phyloP scores from a whole-genome alignment of 2,329 filamentous ascomycete genomes.

The Botryotinia globosa region DNA sequence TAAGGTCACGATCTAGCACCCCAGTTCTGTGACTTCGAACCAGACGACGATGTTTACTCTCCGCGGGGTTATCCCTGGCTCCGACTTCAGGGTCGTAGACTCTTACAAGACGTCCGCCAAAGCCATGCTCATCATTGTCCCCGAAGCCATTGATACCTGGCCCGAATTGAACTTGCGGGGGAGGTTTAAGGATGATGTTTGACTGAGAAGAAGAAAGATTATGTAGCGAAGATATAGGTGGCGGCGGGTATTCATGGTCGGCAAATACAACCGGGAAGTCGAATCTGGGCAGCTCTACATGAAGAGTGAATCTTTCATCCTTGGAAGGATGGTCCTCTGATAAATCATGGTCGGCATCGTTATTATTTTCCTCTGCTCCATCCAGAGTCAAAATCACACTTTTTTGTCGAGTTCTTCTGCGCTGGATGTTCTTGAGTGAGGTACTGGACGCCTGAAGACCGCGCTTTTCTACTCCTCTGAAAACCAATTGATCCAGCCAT shows the following conservation, averaged over 20 bases:
- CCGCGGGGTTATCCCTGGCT: slow-evolving; percentile 85
- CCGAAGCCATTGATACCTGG: slow-evolving; percentile 77
- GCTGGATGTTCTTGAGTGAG: slow-evolving; percentile 57
- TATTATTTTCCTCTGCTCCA: slow-evolving; percentile 30
- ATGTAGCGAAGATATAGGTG: slow-evolving; percentile 74
- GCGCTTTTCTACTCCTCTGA: slow-evolving; percentile 80
- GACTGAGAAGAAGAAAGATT: slow-evolving; percentile 62
- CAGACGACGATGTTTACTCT: slow-evolving; percentile 88
- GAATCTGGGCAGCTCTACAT: slow-evolving; percentile 89
- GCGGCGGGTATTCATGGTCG: slow-evolving; percentile 86
- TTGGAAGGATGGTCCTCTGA: slow-evolving; percentile 35
- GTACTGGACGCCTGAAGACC: slow-evolving; percentile 62
- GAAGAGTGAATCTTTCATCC: slow-evolving; percentile 72
- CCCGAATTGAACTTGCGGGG: slow-evolving; percentile 84
- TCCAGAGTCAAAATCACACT: slow-evolving; percentile 40
- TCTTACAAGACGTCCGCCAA: slow-evolving; percentile 65
- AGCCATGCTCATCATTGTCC: slow-evolving; percentile 46
- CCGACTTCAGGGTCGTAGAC: slow-evolving; percentile 95
- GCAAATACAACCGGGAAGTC: slow-evolving; percentile 95
- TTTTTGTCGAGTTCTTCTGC: slow-evolving; percentile 41
- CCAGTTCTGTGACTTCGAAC: slow-evolving; percentile 88
- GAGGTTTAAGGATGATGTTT: slow-evolving; percentile 70
- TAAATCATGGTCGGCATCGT: slow-evolving; percentile 43
- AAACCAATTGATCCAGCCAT: slow-evolving; percentile 95
- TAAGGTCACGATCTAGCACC: slow-evolving; percentile 91